A percentile compares a stretch with the other conserved stretches of the same genome.
Evolutionary conservation across 805 yeast species (phyloP).

Genomic region (Cyberlindnera sargentensis): DNA sequence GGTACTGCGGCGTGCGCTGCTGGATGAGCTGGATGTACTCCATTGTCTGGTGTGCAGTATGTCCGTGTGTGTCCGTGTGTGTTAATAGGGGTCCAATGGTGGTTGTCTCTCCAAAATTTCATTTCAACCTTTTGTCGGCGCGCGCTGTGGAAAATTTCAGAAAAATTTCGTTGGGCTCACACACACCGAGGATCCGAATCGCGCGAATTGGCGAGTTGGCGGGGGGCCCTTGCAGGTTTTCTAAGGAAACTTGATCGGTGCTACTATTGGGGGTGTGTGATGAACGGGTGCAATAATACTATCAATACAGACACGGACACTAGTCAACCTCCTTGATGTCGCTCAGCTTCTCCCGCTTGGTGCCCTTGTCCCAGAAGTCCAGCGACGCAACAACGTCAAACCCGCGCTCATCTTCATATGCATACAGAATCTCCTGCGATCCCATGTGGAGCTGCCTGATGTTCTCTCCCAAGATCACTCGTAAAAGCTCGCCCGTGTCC

Average conservation of each 20-base stretch:
- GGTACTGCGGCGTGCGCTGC: conserved; percentile 15
- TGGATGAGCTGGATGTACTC: conserved; percentile 16
- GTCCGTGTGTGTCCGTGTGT: too few species aligned
- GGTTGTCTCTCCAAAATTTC: too few species aligned
- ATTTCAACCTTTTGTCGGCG: too few species aligned
- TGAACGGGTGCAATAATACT: background rate
- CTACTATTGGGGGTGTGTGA: too few species aligned
- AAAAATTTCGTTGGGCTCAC: too few species aligned
- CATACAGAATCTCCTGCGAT: conserved; percentile 90
- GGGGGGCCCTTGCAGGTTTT: too few species aligned
- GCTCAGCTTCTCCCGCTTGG: conserved; percentile 17
- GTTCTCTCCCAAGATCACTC: conserved; percentile 90
- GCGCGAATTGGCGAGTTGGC: too few species aligned
- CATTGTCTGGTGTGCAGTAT: conserved; percentile 2
- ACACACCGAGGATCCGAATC: too few species aligned
- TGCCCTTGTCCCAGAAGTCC: conserved; percentile 69
- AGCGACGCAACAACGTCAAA: conserved; percentile 87
- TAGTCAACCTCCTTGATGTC: conserved; percentile 22
- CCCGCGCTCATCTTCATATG: conserved; percentile 85
- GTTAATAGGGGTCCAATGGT: too few species aligned
- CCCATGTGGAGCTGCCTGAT: conserved; percentile 83
- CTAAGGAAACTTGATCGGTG: too few species aligned
- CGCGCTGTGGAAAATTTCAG: too few species aligned
- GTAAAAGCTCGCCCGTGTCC: conserved; percentile 74
- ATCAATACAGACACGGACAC: background rate